Percentiles rank a stretch among this genome's conserved stretches.
Evolutionary conservation across 2,329 filamentous ascomycete genomes (phyloP).

Genomic region (Sarocladiaceae sp.): DNA sequence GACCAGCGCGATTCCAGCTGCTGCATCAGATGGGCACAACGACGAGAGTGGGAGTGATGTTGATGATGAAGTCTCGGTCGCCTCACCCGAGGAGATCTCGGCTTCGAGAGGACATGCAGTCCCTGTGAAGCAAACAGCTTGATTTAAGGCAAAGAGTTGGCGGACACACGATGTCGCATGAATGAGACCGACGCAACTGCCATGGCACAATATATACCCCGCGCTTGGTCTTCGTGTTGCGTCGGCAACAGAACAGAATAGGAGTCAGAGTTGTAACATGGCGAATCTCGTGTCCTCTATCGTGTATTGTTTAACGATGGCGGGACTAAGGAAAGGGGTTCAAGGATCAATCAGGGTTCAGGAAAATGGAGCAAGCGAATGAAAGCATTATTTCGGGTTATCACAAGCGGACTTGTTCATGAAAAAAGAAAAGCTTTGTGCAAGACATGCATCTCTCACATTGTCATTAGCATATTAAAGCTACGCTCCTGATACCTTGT

Average conservation of each 20-base stretch:
- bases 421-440: not conserved
- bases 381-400: not conserved
- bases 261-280: not conserved
- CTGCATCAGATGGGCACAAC: not conserved
- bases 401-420: not conserved
- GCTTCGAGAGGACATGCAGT: not conserved
- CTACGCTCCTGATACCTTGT: too few relatives aligned
- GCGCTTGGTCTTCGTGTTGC: not conserved
- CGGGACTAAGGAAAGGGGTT: not conserved
- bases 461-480: too few relatives aligned
- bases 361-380: constrained; percentile 10
- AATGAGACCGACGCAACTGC: too few relatives aligned
- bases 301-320: constrained; percentile 2
- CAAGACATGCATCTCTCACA: too few relatives aligned
- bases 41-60: not conserved
- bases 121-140: not conserved
- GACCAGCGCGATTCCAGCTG: not conserved
- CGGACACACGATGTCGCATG: not conserved
- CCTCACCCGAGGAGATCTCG: not conserved
- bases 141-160: not conserved
- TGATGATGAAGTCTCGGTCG: constrained; percentile 3
- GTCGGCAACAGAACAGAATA: not conserved
- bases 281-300: not conserved
- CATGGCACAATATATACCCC: not conserved
- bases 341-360: not conserved